Percentiles rank a stretch among this genome's conserved stretches.
These are phyloP conservation scores for Udeniomyces megalosporus DNA, from an alignment of 768 basidiomycete genomes.

Conservation along the genomic window DNA sequence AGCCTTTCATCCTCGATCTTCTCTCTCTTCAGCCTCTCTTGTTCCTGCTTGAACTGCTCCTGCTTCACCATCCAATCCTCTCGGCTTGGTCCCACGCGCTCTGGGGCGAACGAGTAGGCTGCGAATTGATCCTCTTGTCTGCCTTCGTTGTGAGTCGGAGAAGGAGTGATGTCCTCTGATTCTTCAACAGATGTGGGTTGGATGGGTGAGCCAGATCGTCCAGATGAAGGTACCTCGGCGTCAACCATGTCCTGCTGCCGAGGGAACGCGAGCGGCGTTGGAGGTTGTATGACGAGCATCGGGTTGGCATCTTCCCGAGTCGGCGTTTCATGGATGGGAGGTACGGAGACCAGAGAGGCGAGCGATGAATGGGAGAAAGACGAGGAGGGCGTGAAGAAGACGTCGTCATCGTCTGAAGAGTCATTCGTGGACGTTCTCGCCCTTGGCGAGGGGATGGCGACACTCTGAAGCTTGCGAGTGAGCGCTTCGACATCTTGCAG, in stretches of 20 bases:
- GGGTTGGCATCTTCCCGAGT: background rate
- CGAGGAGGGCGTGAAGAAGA: slow-evolving; percentile 6
- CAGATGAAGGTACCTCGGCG: too few relatives aligned
- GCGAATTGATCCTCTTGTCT: background rate
- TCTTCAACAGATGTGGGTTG: too few relatives aligned
- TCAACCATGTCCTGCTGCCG: too few relatives aligned
- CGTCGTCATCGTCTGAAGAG: background rate
- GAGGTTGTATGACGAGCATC: slow-evolving; percentile 2
- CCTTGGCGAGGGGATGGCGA: too few relatives aligned
- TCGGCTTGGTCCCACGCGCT: background rate
- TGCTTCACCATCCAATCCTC: too few relatives aligned
- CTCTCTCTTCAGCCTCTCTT: too few relatives aligned
- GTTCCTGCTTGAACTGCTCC: too few relatives aligned
- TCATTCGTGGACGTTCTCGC: too few relatives aligned
- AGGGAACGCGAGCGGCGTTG: slow-evolving; percentile 8
- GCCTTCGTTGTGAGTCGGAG: background rate
- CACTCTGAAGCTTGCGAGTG: too few relatives aligned
- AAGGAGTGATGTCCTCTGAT: too few relatives aligned
- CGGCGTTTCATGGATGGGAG: background rate
- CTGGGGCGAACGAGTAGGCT: slow-evolving; percentile 3
- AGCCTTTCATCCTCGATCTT: too few relatives aligned
- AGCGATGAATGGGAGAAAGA: background rate
- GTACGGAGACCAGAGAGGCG: background rate
- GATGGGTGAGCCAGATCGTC: too few relatives aligned
- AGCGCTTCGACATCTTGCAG: background rate